A percentile compares a stretch with the other conserved stretches of the same genome.
These are phyloP conservation scores for Claviceps sp. DNA, from an alignment of 2,329 filamentous ascomycete genomes.

Conservation along the genomic window DNA sequence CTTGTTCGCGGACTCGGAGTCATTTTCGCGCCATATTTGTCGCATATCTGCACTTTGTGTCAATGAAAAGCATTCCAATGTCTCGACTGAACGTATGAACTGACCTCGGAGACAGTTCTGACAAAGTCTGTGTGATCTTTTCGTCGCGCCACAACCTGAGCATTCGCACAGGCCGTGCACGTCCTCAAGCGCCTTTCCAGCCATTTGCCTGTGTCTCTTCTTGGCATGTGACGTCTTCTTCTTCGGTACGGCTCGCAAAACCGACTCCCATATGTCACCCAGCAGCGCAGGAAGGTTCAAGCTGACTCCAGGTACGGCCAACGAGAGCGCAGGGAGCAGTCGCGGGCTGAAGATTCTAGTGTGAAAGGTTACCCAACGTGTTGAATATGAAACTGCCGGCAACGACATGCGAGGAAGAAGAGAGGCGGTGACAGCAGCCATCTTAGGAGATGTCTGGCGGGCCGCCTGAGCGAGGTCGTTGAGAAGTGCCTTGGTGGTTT, in stretches of 20 bases:
- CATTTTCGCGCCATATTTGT: slow-evolving; percentile 28
- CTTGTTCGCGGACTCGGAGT: slow-evolving; percentile 21
- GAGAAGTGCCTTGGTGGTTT: neutral
- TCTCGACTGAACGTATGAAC: slow-evolving; percentile 15
- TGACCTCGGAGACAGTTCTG: slow-evolving; percentile 74
- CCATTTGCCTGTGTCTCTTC: slow-evolving; percentile 86
- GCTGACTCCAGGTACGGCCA: slow-evolving; percentile 48
- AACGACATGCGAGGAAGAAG: slow-evolving; percentile 43
- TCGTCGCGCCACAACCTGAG: slow-evolving; percentile 73
- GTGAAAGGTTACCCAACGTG: slow-evolving; percentile 30
- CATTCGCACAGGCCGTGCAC: slow-evolving; percentile 78
- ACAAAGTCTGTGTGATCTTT: slow-evolving; percentile 81
- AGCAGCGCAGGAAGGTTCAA: slow-evolving; percentile 45
- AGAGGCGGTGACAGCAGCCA: slow-evolving; percentile 19
- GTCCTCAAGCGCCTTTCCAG: slow-evolving; percentile 88
- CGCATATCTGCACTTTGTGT: slow-evolving; percentile 27
- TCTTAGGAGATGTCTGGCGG: neutral
- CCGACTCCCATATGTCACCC: slow-evolving; percentile 79
- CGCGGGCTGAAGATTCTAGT: slow-evolving; percentile 32
- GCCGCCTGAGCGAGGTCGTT: neutral
- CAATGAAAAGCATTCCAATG: neutral
- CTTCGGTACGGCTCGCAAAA: slow-evolving; percentile 88
- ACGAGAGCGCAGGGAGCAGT: slow-evolving; percentile 38
- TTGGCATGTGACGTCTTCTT: slow-evolving; percentile 98
- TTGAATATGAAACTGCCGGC: slow-evolving; percentile 25